These are phyloP conservation scores for Solanum aculeatissimum DNA, from an alignment of 305 asterid species.

Conservation along the genomic window DNA sequence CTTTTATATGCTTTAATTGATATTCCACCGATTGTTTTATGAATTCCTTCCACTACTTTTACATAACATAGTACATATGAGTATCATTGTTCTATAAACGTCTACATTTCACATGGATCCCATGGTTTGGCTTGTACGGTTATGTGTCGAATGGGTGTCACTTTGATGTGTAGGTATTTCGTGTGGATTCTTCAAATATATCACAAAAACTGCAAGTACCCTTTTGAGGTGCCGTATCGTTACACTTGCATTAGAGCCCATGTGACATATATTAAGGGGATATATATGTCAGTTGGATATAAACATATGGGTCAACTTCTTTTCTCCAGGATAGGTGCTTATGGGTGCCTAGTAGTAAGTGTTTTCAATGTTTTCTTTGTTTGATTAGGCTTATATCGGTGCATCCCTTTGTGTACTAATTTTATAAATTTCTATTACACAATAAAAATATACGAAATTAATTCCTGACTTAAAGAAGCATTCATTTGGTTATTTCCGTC, in stretches of 20 bases:
- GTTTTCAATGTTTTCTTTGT: not conserved
- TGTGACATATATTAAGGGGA: not conserved
- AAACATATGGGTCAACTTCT: not conserved
- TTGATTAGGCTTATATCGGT: not conserved
- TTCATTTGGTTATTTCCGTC: not conserved
- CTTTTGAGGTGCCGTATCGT: not conserved
- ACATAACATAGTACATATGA: not conserved
- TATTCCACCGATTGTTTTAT: not conserved
- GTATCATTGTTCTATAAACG: not conserved
- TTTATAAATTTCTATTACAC: not conserved
- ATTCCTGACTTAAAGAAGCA: not conserved
- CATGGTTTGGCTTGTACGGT: not conserved
- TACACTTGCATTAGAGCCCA: not conserved
- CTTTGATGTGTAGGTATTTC: not conserved
- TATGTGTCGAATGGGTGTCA: not conserved
- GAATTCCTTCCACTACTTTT: not conserved
- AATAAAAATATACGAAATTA: not conserved
- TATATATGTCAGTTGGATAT: not conserved
- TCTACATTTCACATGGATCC: not conserved
- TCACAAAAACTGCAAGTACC: not conserved
- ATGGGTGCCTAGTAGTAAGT: not conserved
- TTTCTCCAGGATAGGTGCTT: not conserved
- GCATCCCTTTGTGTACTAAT: not conserved
- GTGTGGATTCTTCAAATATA: not conserved
- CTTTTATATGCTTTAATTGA: not conserved